phyloP scores from a whole-genome alignment of 495 filamentous ascomycete species.

The Glonium stellatum region DNA sequence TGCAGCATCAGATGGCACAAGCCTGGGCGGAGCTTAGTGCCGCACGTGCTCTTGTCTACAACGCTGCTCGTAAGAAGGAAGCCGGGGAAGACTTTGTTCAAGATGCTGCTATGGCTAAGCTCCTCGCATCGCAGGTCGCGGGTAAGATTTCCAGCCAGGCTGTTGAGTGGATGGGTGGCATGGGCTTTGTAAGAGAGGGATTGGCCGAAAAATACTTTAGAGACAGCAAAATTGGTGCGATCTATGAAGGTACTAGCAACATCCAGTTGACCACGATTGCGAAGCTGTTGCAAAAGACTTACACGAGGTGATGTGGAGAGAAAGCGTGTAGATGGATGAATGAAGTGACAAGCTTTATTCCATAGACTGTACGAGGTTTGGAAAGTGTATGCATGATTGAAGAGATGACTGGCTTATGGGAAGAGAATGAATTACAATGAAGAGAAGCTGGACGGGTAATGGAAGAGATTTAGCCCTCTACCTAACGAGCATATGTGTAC shows the following conservation, averaged over 20 bases:
- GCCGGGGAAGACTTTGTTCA: conserved; percentile 88
- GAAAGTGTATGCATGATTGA: too few species aligned
- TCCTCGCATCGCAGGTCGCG: conserved; percentile 89
- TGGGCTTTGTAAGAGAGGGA: conserved; percentile 93
- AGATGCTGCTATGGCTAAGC: conserved; percentile 97
- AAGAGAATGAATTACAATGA: too few species aligned
- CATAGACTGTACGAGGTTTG: too few species aligned
- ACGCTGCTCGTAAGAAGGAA: conserved; percentile 97
- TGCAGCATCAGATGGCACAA: conserved; percentile 98
- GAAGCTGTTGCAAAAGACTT: conserved; percentile 85
- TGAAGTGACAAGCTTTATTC: background rate
- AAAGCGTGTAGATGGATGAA: background rate
- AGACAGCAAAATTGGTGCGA: conserved; percentile 97
- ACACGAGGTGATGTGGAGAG: conserved; percentile 48
- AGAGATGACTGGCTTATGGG: too few species aligned
- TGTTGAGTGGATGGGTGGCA: conserved; percentile 98
- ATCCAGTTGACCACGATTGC: conserved; percentile 90
- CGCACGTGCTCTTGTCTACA: conserved; percentile 88
- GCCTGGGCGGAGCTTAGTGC: conserved; percentile 89
- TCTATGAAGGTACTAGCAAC: conserved; percentile 92
- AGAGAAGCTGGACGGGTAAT: too few species aligned
- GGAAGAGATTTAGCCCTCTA: too few species aligned
- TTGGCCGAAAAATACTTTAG: conserved; percentile 97
- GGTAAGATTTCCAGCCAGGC: conserved; percentile 77
- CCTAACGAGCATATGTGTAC: too few species aligned